Conservation (phyloP, 768 basidiomycete species). For the Roridomyces roridus region DNA sequence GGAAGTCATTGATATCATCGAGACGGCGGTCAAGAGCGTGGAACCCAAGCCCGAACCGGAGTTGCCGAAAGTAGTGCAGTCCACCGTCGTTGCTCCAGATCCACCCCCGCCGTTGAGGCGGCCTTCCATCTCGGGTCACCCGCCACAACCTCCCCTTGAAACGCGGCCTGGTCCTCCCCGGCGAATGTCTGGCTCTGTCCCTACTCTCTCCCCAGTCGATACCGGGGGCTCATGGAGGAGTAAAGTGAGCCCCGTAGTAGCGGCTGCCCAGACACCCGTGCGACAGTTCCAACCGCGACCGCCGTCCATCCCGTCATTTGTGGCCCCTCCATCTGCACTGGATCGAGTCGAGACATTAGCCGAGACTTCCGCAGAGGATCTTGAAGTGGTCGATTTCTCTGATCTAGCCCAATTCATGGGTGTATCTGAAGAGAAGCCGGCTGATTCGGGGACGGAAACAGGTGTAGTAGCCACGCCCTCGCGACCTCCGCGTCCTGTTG, state of each 20-base stretch:
- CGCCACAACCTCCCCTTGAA: constrained; percentile 34
- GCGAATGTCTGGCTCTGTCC: constrained; percentile 33
- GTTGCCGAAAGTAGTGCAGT: neutral
- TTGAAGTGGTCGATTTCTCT: constrained; percentile 83
- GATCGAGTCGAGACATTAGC: constrained; percentile 54
- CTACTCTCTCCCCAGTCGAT: constrained; percentile 49
- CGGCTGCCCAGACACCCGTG: constrained; percentile 32
- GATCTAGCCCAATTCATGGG: constrained; percentile 77
- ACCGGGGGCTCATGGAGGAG: constrained; percentile 63
- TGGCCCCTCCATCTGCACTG: constrained; percentile 41
- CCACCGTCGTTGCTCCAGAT: neutral
- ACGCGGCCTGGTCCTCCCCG: constrained; percentile 32
- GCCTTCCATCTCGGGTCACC: constrained; percentile 13
- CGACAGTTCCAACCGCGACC: constrained; percentile 32
- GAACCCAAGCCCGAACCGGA: constrained; percentile 3
- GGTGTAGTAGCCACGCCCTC: constrained; percentile 27
- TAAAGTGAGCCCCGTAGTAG: constrained; percentile 45
- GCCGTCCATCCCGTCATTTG: constrained; percentile 21
- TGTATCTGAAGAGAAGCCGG: constrained; percentile 33
- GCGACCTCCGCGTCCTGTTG: constrained; percentile 55
- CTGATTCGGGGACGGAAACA: constrained; percentile 28
- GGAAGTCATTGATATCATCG: constrained; percentile 26
- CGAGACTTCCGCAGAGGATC: constrained; percentile 57
- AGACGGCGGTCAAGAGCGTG: constrained; percentile 17
- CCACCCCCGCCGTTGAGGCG: constrained; percentile 8